These are phyloP conservation scores for Sugiyamaella japonica DNA, from an alignment of 1,139 yeast genomes.

Conservation along the genomic window DNA sequence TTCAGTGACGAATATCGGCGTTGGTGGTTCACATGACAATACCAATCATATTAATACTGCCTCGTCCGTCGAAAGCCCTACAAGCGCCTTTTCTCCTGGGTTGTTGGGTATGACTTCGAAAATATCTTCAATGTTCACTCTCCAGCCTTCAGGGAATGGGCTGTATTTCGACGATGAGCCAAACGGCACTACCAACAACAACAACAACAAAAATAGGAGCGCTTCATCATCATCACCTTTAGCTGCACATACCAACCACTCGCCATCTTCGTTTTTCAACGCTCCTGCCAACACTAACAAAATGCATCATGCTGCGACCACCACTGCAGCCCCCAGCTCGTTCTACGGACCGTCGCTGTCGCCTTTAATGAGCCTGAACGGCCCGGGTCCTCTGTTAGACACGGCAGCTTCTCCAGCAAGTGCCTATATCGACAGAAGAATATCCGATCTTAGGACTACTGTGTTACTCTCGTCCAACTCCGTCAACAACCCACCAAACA, in stretches of 20 bases:
- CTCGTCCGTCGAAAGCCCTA: conserved; percentile 5
- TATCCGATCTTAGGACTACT: conserved; percentile 28
- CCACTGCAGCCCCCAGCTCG: conserved; percentile 16
- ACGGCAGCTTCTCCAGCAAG: conserved; percentile 18
- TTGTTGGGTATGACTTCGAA: conserved; percentile 14
- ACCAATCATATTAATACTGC: background rate
- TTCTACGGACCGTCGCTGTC: conserved; percentile 18
- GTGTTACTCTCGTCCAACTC: conserved; percentile 15
- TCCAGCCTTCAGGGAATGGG: conserved; percentile 10
- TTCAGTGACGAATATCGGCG: background rate
- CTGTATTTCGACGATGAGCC: conserved; percentile 17
- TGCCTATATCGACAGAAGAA: conserved; percentile 24
- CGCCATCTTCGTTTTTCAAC: background rate
- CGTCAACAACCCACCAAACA: conserved; percentile 8
- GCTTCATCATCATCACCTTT: background rate
- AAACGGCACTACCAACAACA: background rate
- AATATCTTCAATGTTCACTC: conserved; percentile 12
- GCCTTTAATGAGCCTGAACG: conserved; percentile 13
- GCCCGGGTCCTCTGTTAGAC: conserved; percentile 17
- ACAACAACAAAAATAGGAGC: background rate
- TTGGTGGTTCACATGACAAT: background rate
- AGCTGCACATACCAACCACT: background rate
- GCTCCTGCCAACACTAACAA: background rate
- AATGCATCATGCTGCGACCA: conserved; percentile 1
- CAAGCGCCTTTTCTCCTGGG: conserved; percentile 16